Evolutionary conservation across 192 early-diverging fungal species (phyloP), one percentile per base, ranked within the genome.

Genomic region (Martensiomyces pterosporus): DNA sequence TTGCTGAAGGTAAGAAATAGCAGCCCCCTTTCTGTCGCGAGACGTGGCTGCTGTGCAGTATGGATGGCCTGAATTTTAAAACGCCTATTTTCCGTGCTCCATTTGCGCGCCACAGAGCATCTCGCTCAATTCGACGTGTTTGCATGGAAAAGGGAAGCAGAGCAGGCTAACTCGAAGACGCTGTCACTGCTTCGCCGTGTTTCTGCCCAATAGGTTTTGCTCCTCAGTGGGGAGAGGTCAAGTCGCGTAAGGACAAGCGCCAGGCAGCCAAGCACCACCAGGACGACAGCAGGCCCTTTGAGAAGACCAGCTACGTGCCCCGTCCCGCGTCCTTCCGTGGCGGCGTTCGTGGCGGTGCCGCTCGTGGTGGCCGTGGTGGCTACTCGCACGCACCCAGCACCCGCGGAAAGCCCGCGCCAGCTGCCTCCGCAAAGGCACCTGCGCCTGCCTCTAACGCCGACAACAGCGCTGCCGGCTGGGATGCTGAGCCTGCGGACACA

Each of bases 211-310:
- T 65, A 63, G 35, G 24, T 22, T 27, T 23, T 52, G 27, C 35
- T 34, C 52, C 72, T 42, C 85, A 90, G 57, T 95, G 91, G 88
- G 87, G 86, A 23, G 84, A 93, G 67, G 90, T 92, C 57, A 88
- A 88, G 72, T 84, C 81, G 64, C 77, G 69, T 67, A 74, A 74
- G 55, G 58, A 65, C 39, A 74, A 78, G 64, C 70, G 63, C 37
- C 52, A 64, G 76, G 83, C 47, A 2, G 42, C 47, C 50, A 67
- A 80, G 60, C 74, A 55, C 63, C 76, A 41, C 37, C 75, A 52
- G 57, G 76, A 58, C 37, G 79, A 67, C 34, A 69, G 38, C 71
- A 77, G 44, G 67, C 59, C 54, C 36, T 27, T 33, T 24, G 62
- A 74, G 47, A 62, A 72, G 36, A 46, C 55, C 57, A 45, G 49